A percentile compares a stretch with the other conserved stretches of the same genome.
Conservation (phyloP, 2,329 filamentous ascomycete species). For the Hirsutella rhossiliensis region DNA sequence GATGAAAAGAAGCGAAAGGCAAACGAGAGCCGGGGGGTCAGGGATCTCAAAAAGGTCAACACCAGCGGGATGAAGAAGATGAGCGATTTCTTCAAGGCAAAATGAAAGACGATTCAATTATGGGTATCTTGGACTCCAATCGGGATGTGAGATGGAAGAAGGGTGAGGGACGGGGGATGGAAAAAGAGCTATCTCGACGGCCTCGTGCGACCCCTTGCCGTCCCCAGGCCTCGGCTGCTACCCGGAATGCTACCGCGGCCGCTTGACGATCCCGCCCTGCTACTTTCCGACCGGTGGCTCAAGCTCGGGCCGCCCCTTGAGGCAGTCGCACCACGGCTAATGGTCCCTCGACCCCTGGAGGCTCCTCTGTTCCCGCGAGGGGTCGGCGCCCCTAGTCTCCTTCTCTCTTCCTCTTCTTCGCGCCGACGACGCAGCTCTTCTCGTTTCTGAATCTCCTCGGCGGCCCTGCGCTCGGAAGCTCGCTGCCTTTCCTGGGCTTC, state of each 20-base stretch:
- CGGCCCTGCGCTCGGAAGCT: conserved; percentile 62
- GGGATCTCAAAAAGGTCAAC: conserved; percentile 79
- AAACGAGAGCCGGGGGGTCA: conserved; percentile 61
- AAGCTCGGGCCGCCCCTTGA: conserved; percentile 14
- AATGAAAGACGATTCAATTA: conserved; percentile 14
- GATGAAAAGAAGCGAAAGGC: conserved; percentile 81
- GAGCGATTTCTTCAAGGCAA: conserved; percentile 84
- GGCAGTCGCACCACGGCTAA: conserved; percentile 14
- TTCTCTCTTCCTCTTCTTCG: conserved; percentile 45
- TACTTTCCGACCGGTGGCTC: conserved; percentile 15
- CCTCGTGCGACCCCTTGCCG: conserved; percentile 20
- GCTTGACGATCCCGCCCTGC: conserved; percentile 13
- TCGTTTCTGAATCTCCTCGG: conserved; percentile 66
- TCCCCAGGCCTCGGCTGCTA: conserved; percentile 21
- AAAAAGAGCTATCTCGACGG: conserved; percentile 14
- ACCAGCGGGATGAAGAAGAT: conserved; percentile 93
- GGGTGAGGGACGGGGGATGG: neutral
- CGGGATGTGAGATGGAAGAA: neutral
- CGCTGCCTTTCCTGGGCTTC: conserved; percentile 64
- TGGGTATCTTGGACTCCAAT: conserved; percentile 16
- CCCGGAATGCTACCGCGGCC: conserved; percentile 19
- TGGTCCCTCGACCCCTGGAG: conserved; percentile 15
- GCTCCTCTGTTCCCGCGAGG: conserved; percentile 17
- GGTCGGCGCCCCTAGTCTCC: conserved; percentile 15
- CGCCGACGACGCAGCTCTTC: conserved; percentile 55